A percentile compares a stretch with the other conserved stretches of the same genome.
Evolutionary conservation across 2,329 filamentous ascomycete species (phyloP).

Genomic region (Fusarium anguioides): DNA sequence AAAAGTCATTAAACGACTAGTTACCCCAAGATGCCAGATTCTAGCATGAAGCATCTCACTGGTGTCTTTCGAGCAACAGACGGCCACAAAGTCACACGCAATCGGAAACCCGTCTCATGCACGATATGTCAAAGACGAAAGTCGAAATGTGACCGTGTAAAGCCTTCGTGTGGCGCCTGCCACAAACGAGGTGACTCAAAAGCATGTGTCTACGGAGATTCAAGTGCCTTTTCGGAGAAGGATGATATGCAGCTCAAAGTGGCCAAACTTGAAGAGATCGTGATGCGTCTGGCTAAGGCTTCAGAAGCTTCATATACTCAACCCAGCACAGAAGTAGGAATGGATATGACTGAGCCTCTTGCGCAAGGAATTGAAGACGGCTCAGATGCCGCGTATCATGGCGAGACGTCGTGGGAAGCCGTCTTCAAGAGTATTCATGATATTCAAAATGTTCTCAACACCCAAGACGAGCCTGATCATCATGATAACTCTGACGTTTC

Average conservation of each 20-base stretch:
- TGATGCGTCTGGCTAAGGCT: conserved; percentile 50
- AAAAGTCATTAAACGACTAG: background rate
- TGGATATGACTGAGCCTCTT: background rate
- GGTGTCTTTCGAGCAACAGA: conserved; percentile 54
- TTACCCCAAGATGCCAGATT: conserved; percentile 36
- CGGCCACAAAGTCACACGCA: conserved; percentile 52
- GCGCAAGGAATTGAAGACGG: conserved; percentile 12
- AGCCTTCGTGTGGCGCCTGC: conserved; percentile 54
- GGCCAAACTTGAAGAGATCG: conserved; percentile 55
- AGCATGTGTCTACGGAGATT: conserved; percentile 49
- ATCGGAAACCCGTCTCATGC: conserved; percentile 57
- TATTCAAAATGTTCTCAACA: conserved; percentile 52
- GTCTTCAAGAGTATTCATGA: conserved; percentile 57
- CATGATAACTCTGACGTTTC: conserved; percentile 1
- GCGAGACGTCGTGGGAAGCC: conserved; percentile 55
- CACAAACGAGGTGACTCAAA: conserved; percentile 51
- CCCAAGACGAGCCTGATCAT: conserved; percentile 18
- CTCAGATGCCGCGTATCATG: conserved; percentile 47
- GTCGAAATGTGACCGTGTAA: conserved; percentile 56
- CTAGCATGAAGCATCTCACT: conserved; percentile 40
- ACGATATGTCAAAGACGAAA: conserved; percentile 56
- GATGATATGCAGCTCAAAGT: conserved; percentile 55
- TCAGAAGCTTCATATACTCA: background rate
- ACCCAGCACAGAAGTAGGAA: background rate
- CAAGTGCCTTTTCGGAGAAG: conserved; percentile 23